phyloP scores from a whole-genome alignment of 2,329 filamentous ascomycete genomes.

The Phaeosphaeria sp. region DNA sequence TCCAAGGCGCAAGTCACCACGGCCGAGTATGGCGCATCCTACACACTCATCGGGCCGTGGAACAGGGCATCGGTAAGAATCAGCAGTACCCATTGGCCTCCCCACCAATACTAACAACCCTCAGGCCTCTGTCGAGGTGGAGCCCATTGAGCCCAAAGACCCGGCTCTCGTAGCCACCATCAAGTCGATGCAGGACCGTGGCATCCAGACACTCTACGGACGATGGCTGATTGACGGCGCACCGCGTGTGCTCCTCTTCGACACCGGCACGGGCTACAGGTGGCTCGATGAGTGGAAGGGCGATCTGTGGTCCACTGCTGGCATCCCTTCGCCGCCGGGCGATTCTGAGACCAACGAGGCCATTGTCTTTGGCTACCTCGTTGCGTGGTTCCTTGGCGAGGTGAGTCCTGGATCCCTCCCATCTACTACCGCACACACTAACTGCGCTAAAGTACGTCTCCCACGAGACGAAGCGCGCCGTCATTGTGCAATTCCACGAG shows the following conservation, averaged over 20 bases:
- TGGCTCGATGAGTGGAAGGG: constrained; percentile 97
- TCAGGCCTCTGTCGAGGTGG: constrained; percentile 95
- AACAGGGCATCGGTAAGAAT: constrained; percentile 82
- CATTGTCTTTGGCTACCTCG: constrained; percentile 95
- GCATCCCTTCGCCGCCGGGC: constrained; percentile 89
- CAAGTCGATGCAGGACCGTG: constrained; percentile 88
- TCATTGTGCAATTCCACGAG: constrained; percentile 98
- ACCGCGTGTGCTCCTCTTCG: constrained; percentile 89
- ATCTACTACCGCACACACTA: constrained; percentile 12
- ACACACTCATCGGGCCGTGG: constrained; percentile 92
- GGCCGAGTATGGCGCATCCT: constrained; percentile 96
- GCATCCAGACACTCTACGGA: constrained; percentile 88
- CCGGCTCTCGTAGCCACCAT: constrained; percentile 83
- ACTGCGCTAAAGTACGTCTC: constrained; percentile 74
- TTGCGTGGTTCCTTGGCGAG: constrained; percentile 98
- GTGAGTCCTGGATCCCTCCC: constrained; percentile 55
- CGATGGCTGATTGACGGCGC: constrained; percentile 98
- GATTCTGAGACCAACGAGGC: constrained; percentile 98
- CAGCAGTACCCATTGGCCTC: constrained; percentile 5
- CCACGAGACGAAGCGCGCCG: constrained; percentile 88
- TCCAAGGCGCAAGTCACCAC: constrained; percentile 98
- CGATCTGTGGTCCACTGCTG: constrained; percentile 90
- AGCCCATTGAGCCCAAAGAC: constrained; percentile 84
- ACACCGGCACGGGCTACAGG: constrained; percentile 90
- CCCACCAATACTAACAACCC: constrained; percentile 23